A percentile compares a stretch with the other conserved stretches of the same genome.
These are phyloP conservation scores for Fusarium verticillioides DNA, from an alignment of 2,329 filamentous ascomycete species.

Conservation along the genomic window DNA sequence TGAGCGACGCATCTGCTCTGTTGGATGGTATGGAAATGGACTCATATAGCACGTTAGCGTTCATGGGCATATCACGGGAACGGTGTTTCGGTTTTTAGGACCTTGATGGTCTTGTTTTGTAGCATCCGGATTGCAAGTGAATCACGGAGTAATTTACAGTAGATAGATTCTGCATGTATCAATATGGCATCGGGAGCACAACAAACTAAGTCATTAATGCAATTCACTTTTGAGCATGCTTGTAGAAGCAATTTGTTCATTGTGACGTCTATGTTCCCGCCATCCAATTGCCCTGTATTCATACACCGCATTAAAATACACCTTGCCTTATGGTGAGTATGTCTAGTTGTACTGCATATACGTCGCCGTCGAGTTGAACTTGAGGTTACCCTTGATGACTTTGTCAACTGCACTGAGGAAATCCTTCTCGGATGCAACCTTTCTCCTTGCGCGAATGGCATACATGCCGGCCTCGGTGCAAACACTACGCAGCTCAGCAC, in stretches of 20 bases:
- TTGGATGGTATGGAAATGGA: slow-evolving; percentile 6
- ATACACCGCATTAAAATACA: slow-evolving; percentile 50
- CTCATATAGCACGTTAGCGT: slow-evolving; percentile 8
- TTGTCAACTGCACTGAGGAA: slow-evolving; percentile 98
- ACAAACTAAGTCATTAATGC: not conserved
- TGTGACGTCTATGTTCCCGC: slow-evolving; percentile 41
- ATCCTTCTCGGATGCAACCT: slow-evolving; percentile 99
- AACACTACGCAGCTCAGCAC: slow-evolving; percentile 94
- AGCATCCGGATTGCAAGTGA: slow-evolving; percentile 12
- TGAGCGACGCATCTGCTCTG: slow-evolving; percentile 1
- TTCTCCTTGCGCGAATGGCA: slow-evolving; percentile 91
- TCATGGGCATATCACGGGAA: slow-evolving; percentile 27
- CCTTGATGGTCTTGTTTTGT: slow-evolving; percentile 7
- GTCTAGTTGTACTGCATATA: slow-evolving; percentile 99
- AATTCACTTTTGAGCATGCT: not conserved
- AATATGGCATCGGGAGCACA: slow-evolving; percentile 11
- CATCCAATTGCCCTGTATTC: slow-evolving; percentile 46
- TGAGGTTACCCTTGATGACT: slow-evolving; percentile 98
- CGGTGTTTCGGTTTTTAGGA: slow-evolving; percentile 35
- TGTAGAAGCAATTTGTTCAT: slow-evolving; percentile 35
- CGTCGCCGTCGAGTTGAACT: slow-evolving; percentile 98
- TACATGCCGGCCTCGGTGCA: slow-evolving; percentile 99
- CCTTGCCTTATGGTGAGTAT: slow-evolving; percentile 31
- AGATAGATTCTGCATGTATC: slow-evolving; percentile 34
- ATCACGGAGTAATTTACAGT: slow-evolving; percentile 12